Evolutionary conservation across 2,329 filamentous ascomycete genomes (phyloP).

Genomic region (Lachnellula cervina): DNA sequence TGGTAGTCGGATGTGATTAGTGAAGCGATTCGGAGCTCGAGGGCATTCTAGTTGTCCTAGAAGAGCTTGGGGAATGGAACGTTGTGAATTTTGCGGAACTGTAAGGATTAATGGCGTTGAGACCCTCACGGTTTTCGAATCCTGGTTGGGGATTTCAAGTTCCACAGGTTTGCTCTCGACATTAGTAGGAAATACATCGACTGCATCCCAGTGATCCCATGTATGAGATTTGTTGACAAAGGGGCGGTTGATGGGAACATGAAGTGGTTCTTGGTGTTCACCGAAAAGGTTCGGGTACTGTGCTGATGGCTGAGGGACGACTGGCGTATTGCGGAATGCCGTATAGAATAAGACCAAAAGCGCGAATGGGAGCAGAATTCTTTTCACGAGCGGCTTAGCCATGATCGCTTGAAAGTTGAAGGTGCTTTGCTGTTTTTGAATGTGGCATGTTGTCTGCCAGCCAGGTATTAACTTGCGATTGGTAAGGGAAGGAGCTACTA

Average conservation of each 20-base stretch:
- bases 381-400: conserved; percentile 9
- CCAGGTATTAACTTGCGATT: background rate
- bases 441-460: background rate
- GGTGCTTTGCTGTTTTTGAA: background rate
- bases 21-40: conserved; percentile 28
- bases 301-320: background rate
- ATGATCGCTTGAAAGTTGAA: conserved; percentile 1
- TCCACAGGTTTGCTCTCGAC: background rate
- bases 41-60: conserved; percentile 15
- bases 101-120: background rate
- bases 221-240: conserved; percentile 1
- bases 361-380: conserved; percentile 16
- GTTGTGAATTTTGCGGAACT: background rate
- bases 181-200: background rate
- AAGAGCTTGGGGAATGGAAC: conserved; percentile 8
- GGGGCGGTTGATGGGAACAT: conserved; percentile 6
- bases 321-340: background rate
- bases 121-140: background rate
- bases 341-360: conserved; percentile 10
- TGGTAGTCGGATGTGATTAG: conserved; percentile 32
- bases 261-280: conserved; percentile 1
- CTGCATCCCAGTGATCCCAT: background rate
- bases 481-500: background rate
- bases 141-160: background rate
- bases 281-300: background rate